Percentiles rank a stretch among this genome's conserved stretches.
phyloP scores from a whole-genome alignment of 768 basidiomycete species.

The Xerocomellus chrysenteron region DNA sequence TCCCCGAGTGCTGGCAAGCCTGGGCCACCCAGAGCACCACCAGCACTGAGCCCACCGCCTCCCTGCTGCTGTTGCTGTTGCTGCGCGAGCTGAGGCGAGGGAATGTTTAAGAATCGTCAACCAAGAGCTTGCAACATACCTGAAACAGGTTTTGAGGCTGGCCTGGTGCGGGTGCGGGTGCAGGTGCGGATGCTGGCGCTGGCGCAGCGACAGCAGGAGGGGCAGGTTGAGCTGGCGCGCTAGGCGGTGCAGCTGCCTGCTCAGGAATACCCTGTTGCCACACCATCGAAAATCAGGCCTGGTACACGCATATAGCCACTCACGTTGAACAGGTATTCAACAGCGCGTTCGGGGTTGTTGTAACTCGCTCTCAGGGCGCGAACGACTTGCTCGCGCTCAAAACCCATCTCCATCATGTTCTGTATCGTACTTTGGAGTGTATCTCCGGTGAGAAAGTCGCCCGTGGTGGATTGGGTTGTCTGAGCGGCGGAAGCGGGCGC shows the following conservation, averaged over 20 bases:
- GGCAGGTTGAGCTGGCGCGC: constrained; percentile 42
- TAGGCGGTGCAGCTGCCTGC: constrained; percentile 29
- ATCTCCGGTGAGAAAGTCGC: constrained; percentile 73
- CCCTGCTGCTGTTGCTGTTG: constrained; percentile 50
- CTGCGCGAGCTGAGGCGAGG: constrained; percentile 60
- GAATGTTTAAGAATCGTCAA: background rate
- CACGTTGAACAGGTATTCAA: constrained; percentile 96
- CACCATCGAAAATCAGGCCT: constrained; percentile 9
- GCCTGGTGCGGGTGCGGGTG: constrained; percentile 35
- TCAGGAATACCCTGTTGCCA: constrained; percentile 72
- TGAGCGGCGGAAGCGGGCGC: constrained; percentile 30
- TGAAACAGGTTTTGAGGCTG: constrained; percentile 87
- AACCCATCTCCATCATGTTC: constrained; percentile 95
- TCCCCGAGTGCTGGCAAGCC: constrained; percentile 56
- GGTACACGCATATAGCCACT: constrained; percentile 28
- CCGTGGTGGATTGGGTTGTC: constrained; percentile 36
- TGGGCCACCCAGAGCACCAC: constrained; percentile 26
- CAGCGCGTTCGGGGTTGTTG: constrained; percentile 97
- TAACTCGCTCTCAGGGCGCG: constrained; percentile 88
- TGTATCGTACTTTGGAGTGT: constrained; percentile 74
- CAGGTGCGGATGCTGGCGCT: constrained; percentile 28
- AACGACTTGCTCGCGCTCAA: constrained; percentile 78
- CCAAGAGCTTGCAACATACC: constrained; percentile 38
- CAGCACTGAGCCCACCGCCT: constrained; percentile 25
- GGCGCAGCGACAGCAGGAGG: constrained; percentile 37